phyloP scores from a whole-genome alignment of 2,329 filamentous ascomycete genomes.

The Colletotrichum liaoningense region DNA sequence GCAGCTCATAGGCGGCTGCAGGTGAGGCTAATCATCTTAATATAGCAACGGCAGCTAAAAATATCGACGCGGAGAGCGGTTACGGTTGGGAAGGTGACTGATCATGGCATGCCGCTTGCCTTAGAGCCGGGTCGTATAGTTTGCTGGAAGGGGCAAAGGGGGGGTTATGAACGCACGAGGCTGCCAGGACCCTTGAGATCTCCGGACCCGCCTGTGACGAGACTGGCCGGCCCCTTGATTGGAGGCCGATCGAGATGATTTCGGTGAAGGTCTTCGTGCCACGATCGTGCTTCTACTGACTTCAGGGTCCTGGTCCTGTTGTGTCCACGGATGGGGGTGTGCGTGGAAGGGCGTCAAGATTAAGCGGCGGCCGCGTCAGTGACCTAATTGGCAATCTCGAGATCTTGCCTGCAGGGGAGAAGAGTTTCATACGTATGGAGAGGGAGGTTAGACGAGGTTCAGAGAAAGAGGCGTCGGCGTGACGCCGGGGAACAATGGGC shows the following conservation, averaged over 20 bases:
- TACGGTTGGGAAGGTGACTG: constrained; percentile 10
- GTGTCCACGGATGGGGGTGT: constrained; percentile 25
- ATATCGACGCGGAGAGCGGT: constrained; percentile 39
- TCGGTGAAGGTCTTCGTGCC: constrained; percentile 20
- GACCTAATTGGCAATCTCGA: constrained; percentile 16
- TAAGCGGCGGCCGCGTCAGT: constrained; percentile 8
- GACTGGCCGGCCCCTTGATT: neutral
- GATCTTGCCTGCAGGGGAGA: constrained; percentile 13
- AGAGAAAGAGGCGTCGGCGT: constrained; percentile 17
- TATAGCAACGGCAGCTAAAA: constrained; percentile 51
- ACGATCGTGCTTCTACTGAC: constrained; percentile 3
- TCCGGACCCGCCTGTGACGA: constrained; percentile 7
- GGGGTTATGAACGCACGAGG: neutral
- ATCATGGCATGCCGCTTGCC: constrained; percentile 1
- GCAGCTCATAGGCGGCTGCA: constrained; percentile 49
- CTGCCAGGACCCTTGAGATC: neutral
- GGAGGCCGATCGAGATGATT: constrained; percentile 1
- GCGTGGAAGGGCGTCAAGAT: constrained; percentile 13
- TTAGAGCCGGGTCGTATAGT: neutral
- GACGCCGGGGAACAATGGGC: constrained; percentile 15
- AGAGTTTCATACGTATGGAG: neutral
- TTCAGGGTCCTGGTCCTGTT: constrained; percentile 14
- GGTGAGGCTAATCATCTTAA: constrained; percentile 48
- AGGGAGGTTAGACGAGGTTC: neutral
- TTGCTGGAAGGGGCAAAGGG: neutral